Evolutionary conservation across 2,329 filamentous ascomycete genomes (phyloP).

Genomic region (Raffaelea ambrosiae): DNA sequence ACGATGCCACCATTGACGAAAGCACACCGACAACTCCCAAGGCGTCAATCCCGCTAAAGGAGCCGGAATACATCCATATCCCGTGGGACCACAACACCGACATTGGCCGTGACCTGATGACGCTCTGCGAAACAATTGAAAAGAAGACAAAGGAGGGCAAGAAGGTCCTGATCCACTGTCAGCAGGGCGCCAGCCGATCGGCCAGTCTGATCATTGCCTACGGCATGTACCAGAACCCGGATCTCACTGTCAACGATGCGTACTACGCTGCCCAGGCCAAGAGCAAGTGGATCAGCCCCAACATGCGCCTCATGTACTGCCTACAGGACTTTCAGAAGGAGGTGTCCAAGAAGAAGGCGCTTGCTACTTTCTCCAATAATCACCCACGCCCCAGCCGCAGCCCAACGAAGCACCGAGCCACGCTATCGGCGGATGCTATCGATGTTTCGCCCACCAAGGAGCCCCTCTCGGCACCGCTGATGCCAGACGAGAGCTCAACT

Average conservation of each 20-base stretch:
- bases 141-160: constrained; percentile 64
- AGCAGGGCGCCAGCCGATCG: constrained; percentile 78
- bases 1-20: constrained; percentile 23
- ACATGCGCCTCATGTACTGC: constrained; percentile 89
- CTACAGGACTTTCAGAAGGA: constrained; percentile 72
- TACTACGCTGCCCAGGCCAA: constrained; percentile 73
- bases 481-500: constrained; percentile 39
- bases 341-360: constrained; percentile 42
- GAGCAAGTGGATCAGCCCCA: constrained; percentile 82
- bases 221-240: constrained; percentile 69
- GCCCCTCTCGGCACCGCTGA: constrained; percentile 53
- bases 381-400: constrained; percentile 43
- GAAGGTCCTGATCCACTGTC: constrained; percentile 74
- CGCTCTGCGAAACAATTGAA: constrained; percentile 68
- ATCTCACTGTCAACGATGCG: constrained; percentile 70
- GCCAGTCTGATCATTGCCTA: constrained; percentile 83
- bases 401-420: constrained; percentile 51
- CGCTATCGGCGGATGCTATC: constrained; percentile 51
- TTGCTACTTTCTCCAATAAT: constrained; percentile 28
- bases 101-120: constrained; percentile 68
- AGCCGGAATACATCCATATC: constrained; percentile 79
- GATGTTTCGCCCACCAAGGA: constrained; percentile 39
- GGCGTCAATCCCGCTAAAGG: constrained; percentile 30
- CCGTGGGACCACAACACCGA: constrained; percentile 86
- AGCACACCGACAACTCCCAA: constrained; percentile 50